phyloP scores from a whole-genome alignment of 495 filamentous ascomycete species.

The Penicillium macrosclerotiorum region DNA sequence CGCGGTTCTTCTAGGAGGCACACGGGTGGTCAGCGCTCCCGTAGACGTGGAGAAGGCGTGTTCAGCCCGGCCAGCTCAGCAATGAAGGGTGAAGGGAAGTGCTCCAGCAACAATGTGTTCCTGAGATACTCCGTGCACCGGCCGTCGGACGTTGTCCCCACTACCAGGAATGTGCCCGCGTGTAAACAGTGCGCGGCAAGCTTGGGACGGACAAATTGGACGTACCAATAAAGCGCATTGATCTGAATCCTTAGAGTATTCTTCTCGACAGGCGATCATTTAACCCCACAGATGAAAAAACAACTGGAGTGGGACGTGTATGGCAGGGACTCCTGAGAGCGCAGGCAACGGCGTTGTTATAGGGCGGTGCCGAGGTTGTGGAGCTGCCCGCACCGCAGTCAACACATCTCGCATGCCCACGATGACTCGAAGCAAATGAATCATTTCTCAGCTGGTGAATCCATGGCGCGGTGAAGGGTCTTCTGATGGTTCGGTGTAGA shows the following conservation, averaged over 20 bases:
- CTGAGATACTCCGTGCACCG: slow-evolving; percentile 3
- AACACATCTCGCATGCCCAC: neutral
- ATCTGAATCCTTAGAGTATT: too few relatives aligned
- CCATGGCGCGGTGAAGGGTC: slow-evolving; percentile 1
- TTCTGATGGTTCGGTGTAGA: neutral
- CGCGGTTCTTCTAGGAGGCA: neutral
- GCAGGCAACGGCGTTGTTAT: slow-evolving; percentile 4
- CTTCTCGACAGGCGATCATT: too few relatives aligned
- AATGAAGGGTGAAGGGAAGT: slow-evolving; percentile 21
- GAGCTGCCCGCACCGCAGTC: slow-evolving; percentile 1
- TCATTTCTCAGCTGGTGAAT: slow-evolving; percentile 4
- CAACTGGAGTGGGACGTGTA: neutral
- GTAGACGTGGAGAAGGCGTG: too few relatives aligned
- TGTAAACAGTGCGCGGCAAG: slow-evolving; percentile 7
- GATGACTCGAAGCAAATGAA: slow-evolving; percentile 8
- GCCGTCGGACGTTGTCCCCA: slow-evolving; percentile 9
- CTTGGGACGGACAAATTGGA: too few relatives aligned
- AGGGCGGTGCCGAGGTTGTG: slow-evolving; percentile 8
- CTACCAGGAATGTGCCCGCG: slow-evolving; percentile 15
- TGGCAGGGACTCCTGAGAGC: neutral
- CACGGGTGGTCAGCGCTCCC: neutral
- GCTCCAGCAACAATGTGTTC: slow-evolving; percentile 6
- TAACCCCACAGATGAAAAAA: too few relatives aligned
- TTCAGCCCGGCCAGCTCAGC: slow-evolving; percentile 8
- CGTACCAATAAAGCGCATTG: too few relatives aligned